Evolutionary conservation across 352 stramenopile species (phyloP), one percentile per base, ranked within the genome.

Genomic region (Globisporangium middletonii): DNA sequence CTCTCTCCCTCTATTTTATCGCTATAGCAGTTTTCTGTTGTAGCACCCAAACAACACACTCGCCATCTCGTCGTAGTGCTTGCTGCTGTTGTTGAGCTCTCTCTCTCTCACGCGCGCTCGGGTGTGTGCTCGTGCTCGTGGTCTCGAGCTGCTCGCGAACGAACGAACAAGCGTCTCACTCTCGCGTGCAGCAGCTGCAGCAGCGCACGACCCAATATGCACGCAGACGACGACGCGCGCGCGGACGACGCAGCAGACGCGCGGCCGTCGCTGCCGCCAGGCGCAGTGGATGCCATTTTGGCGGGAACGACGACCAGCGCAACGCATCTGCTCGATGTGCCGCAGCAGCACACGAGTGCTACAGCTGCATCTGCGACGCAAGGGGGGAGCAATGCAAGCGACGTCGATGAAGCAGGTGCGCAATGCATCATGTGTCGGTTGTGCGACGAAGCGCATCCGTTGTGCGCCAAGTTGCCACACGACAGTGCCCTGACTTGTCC

Each of bases 361-460:
- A 19, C 13, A 2, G 15, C n/a, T 46, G 41, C 41, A 12, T 12
- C 56, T 42, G 15, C 26, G 37, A 44, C 23, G 16, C 42, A 33
- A 30, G 55, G 49, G 27, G 55, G 47, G 12, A 50, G 37, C 9
- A 49, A 23, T 37, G 43, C 62, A 38, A 48, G n/a, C 38, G 55
- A 61, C 11, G 33, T 57, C 49, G 44, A 53, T 1, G 57, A 63
- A 63, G 51, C 57, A 53, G 57, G 57, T 63, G 42, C 30, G 48
- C 12, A 23, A 23, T 26, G 16, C 16, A 5, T 19, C 43, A 19
- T 30, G 13, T 19, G 43, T 27, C n/a, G 23, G 43, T 47, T 47
- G 19, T 47, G 18, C 7, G 1, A 19, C 8, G 38, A 13, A n/a
- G 38, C 38, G 15, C 16, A n/a, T 44, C 5, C 18, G 41, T 45